Base-by-base conservation (phyloP, 2,329 filamentous ascomycete species). In the Alternaria longipes region DNA sequence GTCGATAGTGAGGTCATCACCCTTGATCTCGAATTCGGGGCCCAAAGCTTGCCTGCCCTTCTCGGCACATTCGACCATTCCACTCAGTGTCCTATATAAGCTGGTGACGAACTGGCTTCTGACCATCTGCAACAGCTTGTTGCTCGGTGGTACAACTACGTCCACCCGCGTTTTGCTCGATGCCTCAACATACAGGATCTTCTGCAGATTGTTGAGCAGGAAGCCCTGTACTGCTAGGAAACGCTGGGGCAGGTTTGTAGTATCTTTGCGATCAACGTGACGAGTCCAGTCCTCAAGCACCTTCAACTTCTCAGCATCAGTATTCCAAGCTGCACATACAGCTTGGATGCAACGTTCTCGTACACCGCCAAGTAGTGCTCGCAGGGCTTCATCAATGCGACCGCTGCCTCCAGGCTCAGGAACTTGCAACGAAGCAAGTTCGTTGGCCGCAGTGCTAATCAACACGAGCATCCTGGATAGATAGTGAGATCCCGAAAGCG, bases 31-130 rank as follows among this genome's bases (percentile, higher is more conserved):
- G 59, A 83, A 83, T 8, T 83, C 81, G 22, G 81, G 81, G 46
- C 90, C 88, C 1, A 87, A 82, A 68, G 87, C 88, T 68, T 89
- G 87, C 14, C 89, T 78, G 3, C 89, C 86, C 59, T 89, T 88
- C 80, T 98, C 93, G 3, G 95, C 94, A 78, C 97, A 98, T 80
- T 98, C 95, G 1, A 99, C 93, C 89, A 99, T 94, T 22, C 94
- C 95, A 71, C 92, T 96, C 38, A 99, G 82, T 7, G 93, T 93
- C 78, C 97, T 97, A 80, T 98, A 98, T 44, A 99, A 82, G 59
- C 94, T 97, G 7, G 91, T 93, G 16, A 97, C 93, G 74, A 99
- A 99, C 74, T 97, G 93, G 66, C 89, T 91, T 66, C 94, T 88
- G 16, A 98, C 93, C 87, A 94, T 93, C 77, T 97, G 92, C 44